phyloP scores from a whole-genome alignment of 2,329 filamentous ascomycete genomes.

The Penicillium sp. region DNA sequence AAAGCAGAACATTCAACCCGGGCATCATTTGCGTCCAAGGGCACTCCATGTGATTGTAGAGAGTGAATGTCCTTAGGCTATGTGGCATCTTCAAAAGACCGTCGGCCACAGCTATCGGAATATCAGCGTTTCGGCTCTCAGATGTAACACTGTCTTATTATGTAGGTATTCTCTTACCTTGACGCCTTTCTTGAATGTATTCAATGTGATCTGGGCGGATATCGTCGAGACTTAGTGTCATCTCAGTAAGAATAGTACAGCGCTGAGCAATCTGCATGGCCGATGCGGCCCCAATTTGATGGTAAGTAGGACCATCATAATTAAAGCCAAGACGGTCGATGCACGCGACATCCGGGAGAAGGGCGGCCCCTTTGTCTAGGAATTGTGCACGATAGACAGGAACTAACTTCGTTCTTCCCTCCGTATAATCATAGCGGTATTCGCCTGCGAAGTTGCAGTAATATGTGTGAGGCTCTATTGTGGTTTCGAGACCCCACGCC shows the following conservation, averaged over 20 bases:
- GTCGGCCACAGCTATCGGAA: constrained; percentile 5
- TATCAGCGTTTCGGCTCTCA: constrained; percentile 1
- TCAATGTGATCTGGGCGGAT: constrained; percentile 5
- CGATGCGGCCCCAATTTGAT: constrained; percentile 5
- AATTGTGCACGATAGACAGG: constrained; percentile 15
- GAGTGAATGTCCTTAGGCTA: no score
- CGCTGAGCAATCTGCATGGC: neutral
- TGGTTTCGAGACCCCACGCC: constrained; percentile 2
- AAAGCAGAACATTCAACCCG: no score
- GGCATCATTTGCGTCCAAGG: no score
- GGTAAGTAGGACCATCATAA: neutral
- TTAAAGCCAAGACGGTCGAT: constrained; percentile 5
- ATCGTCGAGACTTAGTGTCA: constrained; percentile 4
- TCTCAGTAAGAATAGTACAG: constrained; percentile 1
- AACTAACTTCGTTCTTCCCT: neutral
- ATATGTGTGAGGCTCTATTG: constrained; percentile 7
- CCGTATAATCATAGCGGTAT: neutral
- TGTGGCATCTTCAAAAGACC: no score
- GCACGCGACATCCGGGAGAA: constrained; percentile 4
- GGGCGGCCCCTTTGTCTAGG: neutral
- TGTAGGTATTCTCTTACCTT: constrained; percentile 3
- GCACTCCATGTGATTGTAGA: no score
- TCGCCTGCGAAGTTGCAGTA: neutral
- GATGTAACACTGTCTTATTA: neutral
- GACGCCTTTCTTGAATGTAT: constrained; percentile 7